Evolutionary conservation across 176 grass and related monocot species (phyloP), one percentile per base, ranked within the genome.

Genomic region (Thalia dealbata): DNA sequence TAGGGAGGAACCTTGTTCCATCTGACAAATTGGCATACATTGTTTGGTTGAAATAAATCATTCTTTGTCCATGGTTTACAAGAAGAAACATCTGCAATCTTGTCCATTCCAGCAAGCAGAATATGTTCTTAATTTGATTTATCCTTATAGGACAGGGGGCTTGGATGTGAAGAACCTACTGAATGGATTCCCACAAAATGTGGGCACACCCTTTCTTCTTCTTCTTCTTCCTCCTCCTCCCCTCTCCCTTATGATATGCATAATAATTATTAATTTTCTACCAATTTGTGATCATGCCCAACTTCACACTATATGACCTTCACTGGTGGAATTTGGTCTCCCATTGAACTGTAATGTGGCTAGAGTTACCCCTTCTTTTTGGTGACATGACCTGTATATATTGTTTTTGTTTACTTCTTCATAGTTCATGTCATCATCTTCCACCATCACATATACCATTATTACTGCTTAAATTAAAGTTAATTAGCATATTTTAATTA

Each of bases 1-100:
- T 68, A 68, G 6, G 35, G 10, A 64, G 62, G 62, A 64, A 64
- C 27, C 62, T 30, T 64, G 62, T 64, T 64, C 62, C 62, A 64
- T 64, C 62, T 64, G 62, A 64, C 62, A 64, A 64, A 10, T 64
- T 15, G 13, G 21, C 62, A 64, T 64, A 64, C 26, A 30, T 21
- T 43, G 35, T 68, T 22, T 43, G 30, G 65, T 43, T 68, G 35
- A 21, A n/a, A 68, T 68, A 42, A 38, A 43, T 44, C 65, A n/a
- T 68, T n/a, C 65, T 68, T 29, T n/a, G 15, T n/a, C 18, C 7
- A 43, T 68, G 65, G 19, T 41, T 41, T 67, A 41, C 42, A 42
- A 68, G 16, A 35, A 68, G 65, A 10, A 68, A 45, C 65, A 68
- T 27, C 32, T n/a, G 18, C 65, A 44, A 68, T 23, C 38, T 22